Evolutionary conservation across 257 asterid species (phyloP).

Genomic region (Ilex asprella): DNA sequence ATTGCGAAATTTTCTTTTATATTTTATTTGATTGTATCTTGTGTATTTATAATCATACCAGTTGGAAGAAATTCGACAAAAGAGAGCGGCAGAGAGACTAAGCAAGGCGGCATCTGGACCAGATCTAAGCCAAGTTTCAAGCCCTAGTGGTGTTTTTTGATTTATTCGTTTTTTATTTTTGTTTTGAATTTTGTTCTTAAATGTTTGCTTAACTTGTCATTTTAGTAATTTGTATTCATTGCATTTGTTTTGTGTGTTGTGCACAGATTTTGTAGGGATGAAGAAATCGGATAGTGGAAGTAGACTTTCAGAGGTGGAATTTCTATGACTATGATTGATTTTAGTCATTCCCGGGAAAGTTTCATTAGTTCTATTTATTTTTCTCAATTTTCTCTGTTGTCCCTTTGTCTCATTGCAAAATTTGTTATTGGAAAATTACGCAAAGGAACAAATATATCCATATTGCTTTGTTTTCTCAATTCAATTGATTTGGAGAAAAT

Average conservation of each 20-base stretch:
- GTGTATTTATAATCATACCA: conserved; percentile 15
- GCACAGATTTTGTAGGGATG: conserved; percentile 51
- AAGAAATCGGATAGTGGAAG: conserved; percentile 69
- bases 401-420: not conserved
- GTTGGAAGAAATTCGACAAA: conserved; percentile 96
- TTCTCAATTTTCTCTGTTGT: not conserved
- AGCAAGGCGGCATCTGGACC: conserved; percentile 71
- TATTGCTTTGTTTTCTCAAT: not conserved
- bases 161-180: not conserved
- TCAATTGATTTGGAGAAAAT: too few species aligned
- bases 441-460: not conserved
- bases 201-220: too few species aligned
- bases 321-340: not conserved
- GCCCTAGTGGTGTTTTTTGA: conserved; percentile 27
- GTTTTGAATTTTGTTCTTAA: not conserved
- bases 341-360: not conserved
- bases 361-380: not conserved
- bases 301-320: conserved; percentile 72
- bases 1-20: not conserved
- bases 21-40: not conserved
- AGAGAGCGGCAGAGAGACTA: conserved; percentile 86
- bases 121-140: conserved; percentile 56
- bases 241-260: not conserved
- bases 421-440: not conserved
- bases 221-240: not conserved